Evolutionary conservation across 345 rosid species (phyloP), one percentile per base, ranked within the genome.

Genomic region (Alliaria petiolata): DNA sequence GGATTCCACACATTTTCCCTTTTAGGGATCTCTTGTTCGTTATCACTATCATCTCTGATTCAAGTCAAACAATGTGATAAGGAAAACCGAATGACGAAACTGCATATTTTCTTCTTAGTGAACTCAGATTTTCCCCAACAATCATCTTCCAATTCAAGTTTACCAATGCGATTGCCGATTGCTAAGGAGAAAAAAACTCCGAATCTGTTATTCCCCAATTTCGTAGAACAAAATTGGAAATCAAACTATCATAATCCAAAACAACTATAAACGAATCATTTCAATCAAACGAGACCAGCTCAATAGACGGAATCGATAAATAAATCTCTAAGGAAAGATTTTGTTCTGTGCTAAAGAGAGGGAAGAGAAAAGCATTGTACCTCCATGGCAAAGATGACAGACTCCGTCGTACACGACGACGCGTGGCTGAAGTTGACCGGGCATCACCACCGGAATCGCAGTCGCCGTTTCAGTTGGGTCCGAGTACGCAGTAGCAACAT

Each of bases 301-400:
- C 55, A 50, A 33, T 50, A 39, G 16, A 50, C 20, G 1, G 36
- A 47, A 30, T 47, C 66, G 25, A 61, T 61, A 35, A 8, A 59
- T 15, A 74, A 66, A 34, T n/a, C 19, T 16, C 9, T n/a, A n/a
- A n/a, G n/a, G n/a, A n/a, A n/a, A n/a, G n/a, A n/a, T 28, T 8
- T 56, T 4, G 45, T 59, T 74, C 43, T 35, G 26, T 0, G 22
- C n/a, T n/a, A 28, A 11, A 31, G 52, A 31, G 52, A 56, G 14
- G 7, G 33, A 35, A 17, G 12, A 8, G 43, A 42, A 57, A 47
- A 50, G 46, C n/a, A 54, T 30, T 1, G 36, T 76, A 93, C 97
- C 96, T 84, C 88, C 72, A 79, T 93, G 96, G 83, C 98, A 93
- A 83, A 93, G 97, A 81, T 83, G 96, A 76, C 97, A 93, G 76